A percentile compares a stretch with the other conserved stretches of the same genome.
These are phyloP conservation scores for Ganoderma resinaceum DNA, from an alignment of 1,284 basidiomycete species.

Conservation along the genomic window DNA sequence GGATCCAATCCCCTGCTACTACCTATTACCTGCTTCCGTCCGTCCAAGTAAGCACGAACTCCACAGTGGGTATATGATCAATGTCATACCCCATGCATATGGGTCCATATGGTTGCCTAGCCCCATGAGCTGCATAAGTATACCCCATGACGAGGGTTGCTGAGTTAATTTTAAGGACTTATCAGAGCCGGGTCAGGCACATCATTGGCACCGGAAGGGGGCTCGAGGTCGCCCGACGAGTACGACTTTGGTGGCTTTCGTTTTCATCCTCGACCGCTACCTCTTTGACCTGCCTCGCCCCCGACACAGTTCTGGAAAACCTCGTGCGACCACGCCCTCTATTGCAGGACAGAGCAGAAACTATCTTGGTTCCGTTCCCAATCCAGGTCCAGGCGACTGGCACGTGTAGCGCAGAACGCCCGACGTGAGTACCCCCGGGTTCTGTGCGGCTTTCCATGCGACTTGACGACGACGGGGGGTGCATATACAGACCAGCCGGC, in stretches of 20 bases:
- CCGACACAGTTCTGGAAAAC: background rate
- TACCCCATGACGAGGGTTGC: background rate
- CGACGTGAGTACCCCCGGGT: slow-evolving; percentile 25
- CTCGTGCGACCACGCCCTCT: slow-evolving; percentile 11
- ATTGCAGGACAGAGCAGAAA: background rate
- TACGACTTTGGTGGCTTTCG: no score
- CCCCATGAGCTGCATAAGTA: no score
- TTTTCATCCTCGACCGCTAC: slow-evolving; percentile 6
- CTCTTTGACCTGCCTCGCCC: slow-evolving; percentile 1
- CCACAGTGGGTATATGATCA: no score
- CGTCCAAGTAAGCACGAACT: no score
- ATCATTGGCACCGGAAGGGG: slow-evolving; percentile 2
- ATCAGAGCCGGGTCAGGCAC: slow-evolving; percentile 13
- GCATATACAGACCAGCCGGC: background rate
- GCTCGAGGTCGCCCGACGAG: background rate
- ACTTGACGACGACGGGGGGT: slow-evolving; percentile 6
- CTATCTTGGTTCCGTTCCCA: slow-evolving; percentile 5
- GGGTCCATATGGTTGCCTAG: no score
- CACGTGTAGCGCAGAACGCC: slow-evolving; percentile 25
- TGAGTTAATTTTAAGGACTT: background rate
- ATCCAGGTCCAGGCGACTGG: slow-evolving; percentile 22
- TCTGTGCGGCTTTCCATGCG: slow-evolving; percentile 1
- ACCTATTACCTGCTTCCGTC: no score
- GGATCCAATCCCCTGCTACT: no score
- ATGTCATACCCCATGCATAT: no score